Percentiles rank a stretch among this genome's conserved stretches.
These are phyloP conservation scores for Saturnispora silvae DNA, from an alignment of 805 yeast genomes.

Conservation along the genomic window DNA sequence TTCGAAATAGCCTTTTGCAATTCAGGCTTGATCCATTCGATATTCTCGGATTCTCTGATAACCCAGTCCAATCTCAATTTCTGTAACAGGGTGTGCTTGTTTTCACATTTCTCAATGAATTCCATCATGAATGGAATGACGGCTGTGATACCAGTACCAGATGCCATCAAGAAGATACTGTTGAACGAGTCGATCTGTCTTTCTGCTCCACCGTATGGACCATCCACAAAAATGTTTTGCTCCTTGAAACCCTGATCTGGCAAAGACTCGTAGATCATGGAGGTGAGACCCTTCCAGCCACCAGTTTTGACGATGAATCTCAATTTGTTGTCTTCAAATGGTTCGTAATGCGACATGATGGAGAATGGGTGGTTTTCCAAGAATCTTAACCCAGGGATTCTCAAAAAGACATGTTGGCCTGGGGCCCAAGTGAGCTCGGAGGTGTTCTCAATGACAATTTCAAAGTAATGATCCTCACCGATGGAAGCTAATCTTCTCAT, in stretches of 20 bases:
- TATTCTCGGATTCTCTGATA: conserved; percentile 24
- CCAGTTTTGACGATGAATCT: conserved; percentile 36
- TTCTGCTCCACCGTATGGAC: conserved; percentile 46
- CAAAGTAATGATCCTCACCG: conserved; percentile 26
- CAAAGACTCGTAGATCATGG: conserved; percentile 20
- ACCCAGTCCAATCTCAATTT: conserved; percentile 37
- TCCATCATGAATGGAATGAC: conserved; percentile 31
- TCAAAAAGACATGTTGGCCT: conserved; percentile 45
- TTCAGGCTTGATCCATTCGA: conserved; percentile 34
- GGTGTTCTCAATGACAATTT: conserved; percentile 25
- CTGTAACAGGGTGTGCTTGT: conserved; percentile 15
- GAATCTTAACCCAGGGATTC: conserved; percentile 34
- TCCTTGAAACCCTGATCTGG: conserved; percentile 22
- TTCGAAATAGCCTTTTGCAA: conserved; percentile 24
- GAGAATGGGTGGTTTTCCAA: conserved; percentile 51
- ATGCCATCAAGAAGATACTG: conserved; percentile 30
- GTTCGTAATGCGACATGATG: conserved; percentile 27
- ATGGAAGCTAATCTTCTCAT: conserved; percentile 27
- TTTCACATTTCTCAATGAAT: conserved; percentile 19
- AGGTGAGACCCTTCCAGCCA: conserved; percentile 34
- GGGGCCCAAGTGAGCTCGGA: conserved; percentile 37
- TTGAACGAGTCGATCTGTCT: conserved; percentile 38
- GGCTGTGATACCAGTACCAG: conserved; percentile 46
- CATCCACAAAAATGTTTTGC: conserved; percentile 35
- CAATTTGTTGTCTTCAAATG: conserved; percentile 21